A percentile compares a stretch with the other conserved stretches of the same genome.
Conservation (phyloP, 257 asterid genomes). For the Solanum verrucosum region DNA sequence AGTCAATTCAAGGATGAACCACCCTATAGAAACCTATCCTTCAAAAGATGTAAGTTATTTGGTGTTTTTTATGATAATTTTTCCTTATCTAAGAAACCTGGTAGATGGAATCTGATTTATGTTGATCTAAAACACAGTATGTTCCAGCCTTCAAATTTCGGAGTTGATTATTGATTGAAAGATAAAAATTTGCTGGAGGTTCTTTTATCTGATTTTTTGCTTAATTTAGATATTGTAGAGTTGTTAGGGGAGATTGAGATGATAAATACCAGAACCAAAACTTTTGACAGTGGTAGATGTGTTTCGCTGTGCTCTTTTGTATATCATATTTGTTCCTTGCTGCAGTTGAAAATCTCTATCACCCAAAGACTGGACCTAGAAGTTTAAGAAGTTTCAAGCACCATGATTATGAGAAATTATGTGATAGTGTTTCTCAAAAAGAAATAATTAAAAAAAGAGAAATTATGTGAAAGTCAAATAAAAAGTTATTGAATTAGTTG, state of each 20-base stretch:
- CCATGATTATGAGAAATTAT: neutral
- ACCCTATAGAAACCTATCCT: slow-evolving; percentile 47
- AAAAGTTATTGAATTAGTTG: neutral
- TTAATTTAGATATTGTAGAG: neutral
- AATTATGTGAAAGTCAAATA: neutral
- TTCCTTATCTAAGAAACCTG: neutral
- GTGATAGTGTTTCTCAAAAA: neutral
- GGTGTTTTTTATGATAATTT: neutral
- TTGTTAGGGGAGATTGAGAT: neutral
- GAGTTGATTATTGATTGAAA: neutral
- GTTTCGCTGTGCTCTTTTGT: neutral
- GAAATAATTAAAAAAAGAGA: neutral
- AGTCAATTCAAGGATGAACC: slow-evolving; percentile 63
- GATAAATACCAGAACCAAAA: neutral
- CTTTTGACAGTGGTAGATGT: neutral
- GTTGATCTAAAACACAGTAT: neutral
- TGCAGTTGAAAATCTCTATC: neutral
- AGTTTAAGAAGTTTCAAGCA: neutral
- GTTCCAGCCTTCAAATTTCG: neutral
- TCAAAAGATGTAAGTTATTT: slow-evolving; percentile 60
- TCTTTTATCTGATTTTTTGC: neutral
- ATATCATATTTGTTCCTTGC: neutral
- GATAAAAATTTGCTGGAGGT: neutral
- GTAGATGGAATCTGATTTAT: neutral
- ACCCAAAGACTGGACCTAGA: neutral